A percentile compares a stretch with the other conserved stretches of the same genome.
phyloP scores from a whole-genome alignment of 2,329 filamentous ascomycete species.

The Teratosphaeria destructans region DNA sequence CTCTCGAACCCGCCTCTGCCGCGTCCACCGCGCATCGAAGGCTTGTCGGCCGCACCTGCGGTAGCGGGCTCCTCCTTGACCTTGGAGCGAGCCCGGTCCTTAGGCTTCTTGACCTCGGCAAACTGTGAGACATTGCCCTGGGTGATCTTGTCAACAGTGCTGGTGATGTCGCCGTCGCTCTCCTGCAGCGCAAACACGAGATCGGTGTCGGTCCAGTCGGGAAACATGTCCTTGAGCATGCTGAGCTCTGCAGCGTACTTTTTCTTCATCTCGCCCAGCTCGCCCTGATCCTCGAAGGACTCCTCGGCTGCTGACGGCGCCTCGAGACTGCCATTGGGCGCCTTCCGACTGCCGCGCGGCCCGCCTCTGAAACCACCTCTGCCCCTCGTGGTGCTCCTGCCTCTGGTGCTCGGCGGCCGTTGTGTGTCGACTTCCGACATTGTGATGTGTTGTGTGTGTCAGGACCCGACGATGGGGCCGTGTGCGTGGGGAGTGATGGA shows the following conservation, averaged over 20 bases:
- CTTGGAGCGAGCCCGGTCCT: constrained; percentile 63
- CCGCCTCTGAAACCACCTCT: constrained; percentile 54
- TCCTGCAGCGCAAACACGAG: constrained; percentile 88
- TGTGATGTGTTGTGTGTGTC: constrained; percentile 22
- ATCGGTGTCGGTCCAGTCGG: constrained; percentile 91
- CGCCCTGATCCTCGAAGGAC: constrained; percentile 69
- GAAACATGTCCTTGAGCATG: constrained; percentile 84
- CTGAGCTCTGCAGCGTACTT: constrained; percentile 70
- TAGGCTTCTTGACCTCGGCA: constrained; percentile 73
- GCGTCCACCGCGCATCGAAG: constrained; percentile 29
- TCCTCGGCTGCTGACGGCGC: constrained; percentile 41
- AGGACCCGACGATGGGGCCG: constrained; percentile 3
- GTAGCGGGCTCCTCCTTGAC: constrained; percentile 50
- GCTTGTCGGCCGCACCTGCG: constrained; percentile 41
- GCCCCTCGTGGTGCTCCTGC: constrained; percentile 81
- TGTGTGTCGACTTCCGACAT: constrained; percentile 89
- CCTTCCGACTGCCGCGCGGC: constrained; percentile 32
- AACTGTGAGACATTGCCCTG: constrained; percentile 75
- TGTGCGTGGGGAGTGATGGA: background rate
- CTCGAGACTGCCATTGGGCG: constrained; percentile 50
- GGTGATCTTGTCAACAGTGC: constrained; percentile 66
- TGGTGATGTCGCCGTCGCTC: constrained; percentile 63
- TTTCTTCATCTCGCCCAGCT: constrained; percentile 86
- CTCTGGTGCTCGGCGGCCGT: constrained; percentile 70
- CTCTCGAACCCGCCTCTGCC: constrained; percentile 37